phyloP scores from a whole-genome alignment of 2,329 filamentous ascomycete species.

The Colletotrichum spaethianum region DNA sequence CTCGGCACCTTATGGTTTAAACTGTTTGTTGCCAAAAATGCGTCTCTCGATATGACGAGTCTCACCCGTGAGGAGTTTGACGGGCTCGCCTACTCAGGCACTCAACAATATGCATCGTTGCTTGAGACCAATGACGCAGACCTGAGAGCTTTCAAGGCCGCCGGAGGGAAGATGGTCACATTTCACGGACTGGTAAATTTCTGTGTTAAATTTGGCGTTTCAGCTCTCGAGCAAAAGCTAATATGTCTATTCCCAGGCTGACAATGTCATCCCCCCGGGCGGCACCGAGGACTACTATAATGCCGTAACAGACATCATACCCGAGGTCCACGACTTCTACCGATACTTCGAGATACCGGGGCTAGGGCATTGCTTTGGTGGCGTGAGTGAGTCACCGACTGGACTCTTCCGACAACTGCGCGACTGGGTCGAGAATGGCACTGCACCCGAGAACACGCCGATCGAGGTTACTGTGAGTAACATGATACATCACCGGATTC shows the following conservation, averaged over 20 bases:
- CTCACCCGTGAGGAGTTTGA: constrained; percentile 21
- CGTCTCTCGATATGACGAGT: neutral
- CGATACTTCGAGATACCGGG: constrained; percentile 51
- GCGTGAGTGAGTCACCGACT: constrained; percentile 45
- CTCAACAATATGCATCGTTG: constrained; percentile 9
- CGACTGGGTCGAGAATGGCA: constrained; percentile 51
- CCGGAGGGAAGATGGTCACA: constrained; percentile 56
- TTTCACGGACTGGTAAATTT: constrained; percentile 53
- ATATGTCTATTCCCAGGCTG: constrained; percentile 45
- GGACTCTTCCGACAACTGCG: constrained; percentile 46
- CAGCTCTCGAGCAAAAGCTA: constrained; percentile 25
- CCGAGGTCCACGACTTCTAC: constrained; percentile 48
- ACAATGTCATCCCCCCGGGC: constrained; percentile 40
- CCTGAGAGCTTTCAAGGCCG: constrained; percentile 53
- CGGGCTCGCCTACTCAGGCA: neutral
- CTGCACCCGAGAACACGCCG: constrained; percentile 42
- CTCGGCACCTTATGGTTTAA: constrained; percentile 2
- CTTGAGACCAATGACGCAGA: constrained; percentile 22
- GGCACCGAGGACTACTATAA: constrained; percentile 49
- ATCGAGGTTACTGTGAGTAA: constrained; percentile 27
- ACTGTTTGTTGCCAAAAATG: constrained; percentile 20
- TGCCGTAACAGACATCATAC: constrained; percentile 39
- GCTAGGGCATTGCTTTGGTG: constrained; percentile 49
- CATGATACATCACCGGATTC: constrained; percentile 48
- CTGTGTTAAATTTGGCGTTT: too few relatives aligned